Evolutionary conservation across 495 filamentous ascomycete species (phyloP), one percentile per base, ranked within the genome.

Genomic region (Lasiosphaeria ovina): DNA sequence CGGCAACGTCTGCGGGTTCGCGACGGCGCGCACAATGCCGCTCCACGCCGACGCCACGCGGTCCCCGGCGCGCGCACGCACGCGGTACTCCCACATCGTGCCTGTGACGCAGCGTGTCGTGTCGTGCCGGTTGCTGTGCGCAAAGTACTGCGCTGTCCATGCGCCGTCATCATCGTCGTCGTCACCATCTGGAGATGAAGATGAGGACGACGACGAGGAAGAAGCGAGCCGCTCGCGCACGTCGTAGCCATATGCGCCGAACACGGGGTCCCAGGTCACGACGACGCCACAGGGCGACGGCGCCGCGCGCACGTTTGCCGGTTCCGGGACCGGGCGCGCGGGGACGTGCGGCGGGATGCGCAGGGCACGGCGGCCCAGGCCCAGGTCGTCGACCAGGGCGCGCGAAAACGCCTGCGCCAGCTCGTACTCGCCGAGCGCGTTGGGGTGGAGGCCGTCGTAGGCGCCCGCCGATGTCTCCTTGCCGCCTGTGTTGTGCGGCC

Each of bases 371-470:
- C 33, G 51, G 14, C 64, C 67, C 40, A 69, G n/a, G 17, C 35
- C 35, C 36, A 69, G 67, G 11, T 34, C 44, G 1, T 51, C 50
- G 42, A 65, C 31, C 32, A 72, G 62, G 0, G 65, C 61, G 11
- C 38, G 38, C 12, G 65, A 60, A 59, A 74, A 72, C 51, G 72
- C 65, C 9, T 58, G 45, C 10, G 65, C 68, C 45, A 74, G 53
- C 40, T 72, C 51, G 54, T 64, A 73, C 35, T 76, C 70, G 31
- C 74, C 74, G 2, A 71, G 56, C 11, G 67, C 61, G 35, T 72
- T 72, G 14, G 74, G 74, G 33, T 76, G 74, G 14, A 76, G 62
- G n/a, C 74, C 74, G 54, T 76, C 74, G 51, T 73, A 73, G 10
- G 69, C 61, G 1, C 59, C 69, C 24, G 35, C 24, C 24, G 24